Evolutionary conservation across 2,329 filamentous ascomycete species (phyloP).

Genomic region (Fusarium sp.): DNA sequence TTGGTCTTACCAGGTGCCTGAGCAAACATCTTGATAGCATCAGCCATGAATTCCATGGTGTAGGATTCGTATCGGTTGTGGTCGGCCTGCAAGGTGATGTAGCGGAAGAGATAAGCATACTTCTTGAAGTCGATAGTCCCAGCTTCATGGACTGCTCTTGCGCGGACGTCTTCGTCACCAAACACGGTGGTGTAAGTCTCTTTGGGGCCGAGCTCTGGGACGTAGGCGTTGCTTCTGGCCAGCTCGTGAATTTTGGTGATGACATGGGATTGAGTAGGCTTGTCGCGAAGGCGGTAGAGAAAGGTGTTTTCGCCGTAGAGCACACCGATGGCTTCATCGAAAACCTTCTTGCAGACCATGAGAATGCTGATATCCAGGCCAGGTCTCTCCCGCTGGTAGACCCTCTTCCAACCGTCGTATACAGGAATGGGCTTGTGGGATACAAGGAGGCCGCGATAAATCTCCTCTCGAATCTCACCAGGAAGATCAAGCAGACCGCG

Average conservation of each 20-base stretch:
- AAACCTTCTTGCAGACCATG: slow-evolving; percentile 49
- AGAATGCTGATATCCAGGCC: slow-evolving; percentile 54
- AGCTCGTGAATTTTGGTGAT: slow-evolving; percentile 30
- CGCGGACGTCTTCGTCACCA: slow-evolving; percentile 1
- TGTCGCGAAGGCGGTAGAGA: slow-evolving; percentile 58
- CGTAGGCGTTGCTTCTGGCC: slow-evolving; percentile 29
- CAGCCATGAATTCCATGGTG: slow-evolving; percentile 48
- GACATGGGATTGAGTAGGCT: slow-evolving; percentile 18
- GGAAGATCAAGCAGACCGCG: slow-evolving; percentile 41
- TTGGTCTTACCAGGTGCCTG: slow-evolving; percentile 29
- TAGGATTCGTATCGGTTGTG: slow-evolving; percentile 50
- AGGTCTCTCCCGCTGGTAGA: slow-evolving; percentile 47
- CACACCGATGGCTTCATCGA: slow-evolving; percentile 53
- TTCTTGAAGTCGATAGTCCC: slow-evolving; percentile 49
- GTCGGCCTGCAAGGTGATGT: slow-evolving; percentile 57
- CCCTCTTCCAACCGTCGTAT: slow-evolving; percentile 49
- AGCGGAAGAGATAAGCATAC: slow-evolving; percentile 55
- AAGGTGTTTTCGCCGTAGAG: slow-evolving; percentile 63
- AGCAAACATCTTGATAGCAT: slow-evolving; percentile 54
- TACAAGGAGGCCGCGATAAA: slow-evolving; percentile 51
- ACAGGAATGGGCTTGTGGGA: slow-evolving; percentile 49
- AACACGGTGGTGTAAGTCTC: not conserved
- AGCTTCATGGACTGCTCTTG: slow-evolving; percentile 12
- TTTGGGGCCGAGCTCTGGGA: not conserved
- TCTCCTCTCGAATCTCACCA: slow-evolving; percentile 45